Conservation (phyloP, 495 filamentous ascomycete species). For the Annulohypoxylon moriforme region DNA sequence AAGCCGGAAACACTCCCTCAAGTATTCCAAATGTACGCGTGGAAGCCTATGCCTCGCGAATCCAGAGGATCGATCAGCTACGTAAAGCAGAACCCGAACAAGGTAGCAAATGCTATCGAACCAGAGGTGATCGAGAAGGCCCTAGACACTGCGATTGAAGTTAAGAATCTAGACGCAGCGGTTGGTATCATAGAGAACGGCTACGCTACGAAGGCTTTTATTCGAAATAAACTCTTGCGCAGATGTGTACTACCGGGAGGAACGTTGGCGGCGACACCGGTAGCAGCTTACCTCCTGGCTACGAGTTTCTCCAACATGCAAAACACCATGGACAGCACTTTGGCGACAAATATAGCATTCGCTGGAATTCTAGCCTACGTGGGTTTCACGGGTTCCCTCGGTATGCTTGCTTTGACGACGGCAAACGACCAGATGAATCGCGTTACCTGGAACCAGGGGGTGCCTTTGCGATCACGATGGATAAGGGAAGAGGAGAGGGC, state of each 20-base stretch:
- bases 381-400: constrained; percentile 78
- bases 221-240: constrained; percentile 69
- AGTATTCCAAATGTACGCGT: constrained; percentile 83
- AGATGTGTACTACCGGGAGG: constrained; percentile 55
- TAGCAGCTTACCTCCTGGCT: constrained; percentile 76
- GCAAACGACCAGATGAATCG: constrained; percentile 94
- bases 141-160: constrained; percentile 78
- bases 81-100: constrained; percentile 71
- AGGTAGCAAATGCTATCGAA: constrained; percentile 76
- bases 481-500: constrained; percentile 90
- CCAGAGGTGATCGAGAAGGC: constrained; percentile 72
- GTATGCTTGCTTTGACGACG: constrained; percentile 84
- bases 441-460: constrained; percentile 85
- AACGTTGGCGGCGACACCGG: constrained; percentile 67
- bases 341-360: constrained; percentile 82
- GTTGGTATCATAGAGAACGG: constrained; percentile 83
- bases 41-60: constrained; percentile 79
- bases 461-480: constrained; percentile 86
- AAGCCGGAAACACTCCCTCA: constrained; percentile 79
- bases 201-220: constrained; percentile 78
- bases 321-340: constrained; percentile 73
- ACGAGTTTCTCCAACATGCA: constrained; percentile 69
- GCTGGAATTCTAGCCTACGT: constrained; percentile 84
- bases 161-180: constrained; percentile 78
- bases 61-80: constrained; percentile 68